Percentiles rank a stretch among this genome's conserved stretches.
Conservation (phyloP, 768 basidiomycete genomes). For the Nidularia sp. region DNA sequence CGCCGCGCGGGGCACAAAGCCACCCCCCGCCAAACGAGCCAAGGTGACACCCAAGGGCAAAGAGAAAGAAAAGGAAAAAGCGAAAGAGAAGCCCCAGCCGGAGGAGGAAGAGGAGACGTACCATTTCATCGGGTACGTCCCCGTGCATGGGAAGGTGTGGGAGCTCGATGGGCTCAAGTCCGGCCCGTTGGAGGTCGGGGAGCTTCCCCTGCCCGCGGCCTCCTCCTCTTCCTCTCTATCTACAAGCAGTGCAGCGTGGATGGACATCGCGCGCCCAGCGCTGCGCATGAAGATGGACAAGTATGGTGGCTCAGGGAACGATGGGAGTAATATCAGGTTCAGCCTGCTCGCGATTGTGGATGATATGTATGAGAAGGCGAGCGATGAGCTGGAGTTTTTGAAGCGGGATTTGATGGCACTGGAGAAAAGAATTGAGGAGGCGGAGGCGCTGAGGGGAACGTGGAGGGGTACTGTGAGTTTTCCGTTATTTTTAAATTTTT, state of each 20-base stretch:
- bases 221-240: constrained; percentile 1
- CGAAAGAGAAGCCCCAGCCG: constrained; percentile 10
- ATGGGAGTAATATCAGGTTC: constrained; percentile 48
- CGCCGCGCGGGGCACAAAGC: constrained; percentile 19
- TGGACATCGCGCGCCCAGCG: constrained; percentile 58
- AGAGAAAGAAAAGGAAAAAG: constrained; percentile 4
- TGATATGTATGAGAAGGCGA: constrained; percentile 39
- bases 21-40: constrained; percentile 32
- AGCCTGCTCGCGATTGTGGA: constrained; percentile 61
- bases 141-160: constrained; percentile 63
- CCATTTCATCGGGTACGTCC: constrained; percentile 67
- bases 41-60: constrained; percentile 9
- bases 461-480: constrained; percentile 10
- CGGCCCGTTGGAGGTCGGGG: constrained; percentile 62
- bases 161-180: constrained; percentile 64
- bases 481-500: not conserved
- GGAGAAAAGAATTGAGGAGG: constrained; percentile 37
- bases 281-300: constrained; percentile 59
- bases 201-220: constrained; percentile 22
- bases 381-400: constrained; percentile 50
- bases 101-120: constrained; percentile 43
- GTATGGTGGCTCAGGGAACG: constrained; percentile 41
- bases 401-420: constrained; percentile 42
- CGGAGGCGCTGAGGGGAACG: constrained; percentile 28
- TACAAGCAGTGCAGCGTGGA: constrained; percentile 35